Conservation (phyloP, 129 eudicot species). For the Flaveria ramosissima region DNA sequence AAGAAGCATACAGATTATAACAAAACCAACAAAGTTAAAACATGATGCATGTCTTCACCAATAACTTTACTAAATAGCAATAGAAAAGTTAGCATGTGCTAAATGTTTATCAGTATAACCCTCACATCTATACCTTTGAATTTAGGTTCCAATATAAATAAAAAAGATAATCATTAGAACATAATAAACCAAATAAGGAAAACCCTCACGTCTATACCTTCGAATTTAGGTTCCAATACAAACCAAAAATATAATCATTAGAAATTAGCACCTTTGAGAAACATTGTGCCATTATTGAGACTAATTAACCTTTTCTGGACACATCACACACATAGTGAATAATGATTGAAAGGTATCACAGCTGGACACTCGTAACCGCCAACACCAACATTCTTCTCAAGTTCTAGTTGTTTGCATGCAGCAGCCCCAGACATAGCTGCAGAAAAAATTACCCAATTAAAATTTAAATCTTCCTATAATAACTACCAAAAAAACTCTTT, state of each 20-base stretch:
- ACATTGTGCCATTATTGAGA: slow-evolving; percentile 56
- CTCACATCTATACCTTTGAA: no score
- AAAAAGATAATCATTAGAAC: neutral
- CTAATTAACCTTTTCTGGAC: no score
- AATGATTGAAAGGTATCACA: slow-evolving; percentile 52
- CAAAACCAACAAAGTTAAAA: neutral
- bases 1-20: neutral
- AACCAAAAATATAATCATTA: neutral
- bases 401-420: slow-evolving; percentile 88
- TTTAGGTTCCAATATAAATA: neutral
- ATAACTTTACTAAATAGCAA: neutral
- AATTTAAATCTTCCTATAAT: neutral
- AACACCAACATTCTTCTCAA: slow-evolving; percentile 82
- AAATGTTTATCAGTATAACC: neutral
- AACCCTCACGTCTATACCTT: no score
- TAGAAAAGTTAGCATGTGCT: neutral
- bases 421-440: slow-evolving; percentile 91
- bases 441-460: neutral
- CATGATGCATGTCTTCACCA: neutral
- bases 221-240: neutral
- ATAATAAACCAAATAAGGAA: no score
- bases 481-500: neutral
- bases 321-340: no score
- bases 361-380: slow-evolving; percentile 98
- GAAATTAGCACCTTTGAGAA: slow-evolving; percentile 59